Evolutionary conservation across 352 stramenopile species (phyloP).

Genomic region (Pythium sukuiense): DNA sequence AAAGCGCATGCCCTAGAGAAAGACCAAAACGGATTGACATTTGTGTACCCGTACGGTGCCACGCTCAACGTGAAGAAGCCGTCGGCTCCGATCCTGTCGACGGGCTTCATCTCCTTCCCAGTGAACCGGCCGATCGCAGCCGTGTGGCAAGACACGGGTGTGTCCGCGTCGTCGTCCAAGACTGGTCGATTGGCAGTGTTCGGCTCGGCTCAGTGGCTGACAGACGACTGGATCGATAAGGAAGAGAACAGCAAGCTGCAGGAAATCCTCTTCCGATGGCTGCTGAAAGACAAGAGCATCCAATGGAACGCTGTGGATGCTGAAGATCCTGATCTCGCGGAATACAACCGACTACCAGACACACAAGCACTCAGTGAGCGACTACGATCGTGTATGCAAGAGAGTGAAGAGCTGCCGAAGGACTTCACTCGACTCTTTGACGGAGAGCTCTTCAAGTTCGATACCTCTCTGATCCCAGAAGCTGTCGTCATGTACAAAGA

Average conservation of each 20-base stretch:
- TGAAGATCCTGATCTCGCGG: slow-evolving; percentile 83
- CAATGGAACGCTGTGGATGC: slow-evolving; percentile 67
- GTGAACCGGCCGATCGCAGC: slow-evolving; percentile 93
- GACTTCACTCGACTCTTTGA: slow-evolving; percentile 96
- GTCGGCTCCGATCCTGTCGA: slow-evolving; percentile 82
- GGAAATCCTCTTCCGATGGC: slow-evolving; percentile 93
- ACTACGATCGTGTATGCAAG: slow-evolving; percentile 94
- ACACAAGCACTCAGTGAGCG: slow-evolving; percentile 92
- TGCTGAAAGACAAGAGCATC: slow-evolving; percentile 85
- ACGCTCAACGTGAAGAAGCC: slow-evolving; percentile 94
- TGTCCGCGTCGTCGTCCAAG: slow-evolving; percentile 61
- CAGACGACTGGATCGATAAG: slow-evolving; percentile 95
- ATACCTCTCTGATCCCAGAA: slow-evolving; percentile 94
- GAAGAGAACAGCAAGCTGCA: slow-evolving; percentile 93
- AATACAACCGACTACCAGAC: slow-evolving; percentile 92
- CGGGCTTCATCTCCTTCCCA: slow-evolving; percentile 94
- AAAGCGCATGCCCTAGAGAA: slow-evolving; percentile 64
- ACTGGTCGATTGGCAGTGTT: slow-evolving; percentile 85
- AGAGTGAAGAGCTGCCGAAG: slow-evolving; percentile 92
- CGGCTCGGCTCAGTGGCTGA: slow-evolving; percentile 92
- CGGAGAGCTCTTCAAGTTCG: slow-evolving; percentile 93
- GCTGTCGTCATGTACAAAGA: slow-evolving; percentile 91
- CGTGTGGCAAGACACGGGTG: slow-evolving; percentile 83
- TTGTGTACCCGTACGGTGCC: slow-evolving; percentile 95
- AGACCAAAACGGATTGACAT: slow-evolving; percentile 87